Evolutionary conservation across 345 rosid species (phyloP).

Genomic region (Citrus trifoliata): DNA sequence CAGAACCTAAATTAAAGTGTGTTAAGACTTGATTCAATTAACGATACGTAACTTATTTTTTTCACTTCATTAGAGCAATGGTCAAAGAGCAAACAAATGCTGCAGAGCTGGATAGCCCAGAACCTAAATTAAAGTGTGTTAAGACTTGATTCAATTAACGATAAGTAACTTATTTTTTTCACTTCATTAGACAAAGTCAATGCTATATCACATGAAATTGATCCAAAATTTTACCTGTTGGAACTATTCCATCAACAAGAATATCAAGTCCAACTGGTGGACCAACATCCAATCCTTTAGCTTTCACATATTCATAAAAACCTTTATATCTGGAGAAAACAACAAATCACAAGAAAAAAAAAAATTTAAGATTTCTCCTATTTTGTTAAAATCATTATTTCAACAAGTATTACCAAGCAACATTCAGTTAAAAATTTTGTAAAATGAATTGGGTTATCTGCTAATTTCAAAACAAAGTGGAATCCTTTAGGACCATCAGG

Average conservation of each 20-base stretch:
- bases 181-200: not conserved
- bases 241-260: constrained; percentile 87
- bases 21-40: not conserved
- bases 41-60: no score
- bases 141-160: not conserved
- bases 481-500: not conserved
- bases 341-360: not conserved
- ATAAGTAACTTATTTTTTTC: not conserved
- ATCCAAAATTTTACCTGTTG: constrained; percentile 54
- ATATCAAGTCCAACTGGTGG: constrained; percentile 83
- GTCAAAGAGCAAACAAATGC: constrained; percentile 96
- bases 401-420: not conserved
- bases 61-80: constrained; percentile 64
- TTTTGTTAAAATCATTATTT: not conserved
- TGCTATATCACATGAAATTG: not conserved
- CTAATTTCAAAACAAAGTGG: not conserved
- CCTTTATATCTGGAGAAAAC: constrained; percentile 74
- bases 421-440: not conserved
- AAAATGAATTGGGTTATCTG: not conserved
- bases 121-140: constrained; percentile 46
- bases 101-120: constrained; percentile 92
- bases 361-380: not conserved
- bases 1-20: constrained; percentile 60
- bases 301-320: constrained; percentile 64
- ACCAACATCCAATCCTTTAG: constrained; percentile 68